Evolutionary conservation across 345 rosid species (phyloP).

Genomic region (Pugionium cornutum): DNA sequence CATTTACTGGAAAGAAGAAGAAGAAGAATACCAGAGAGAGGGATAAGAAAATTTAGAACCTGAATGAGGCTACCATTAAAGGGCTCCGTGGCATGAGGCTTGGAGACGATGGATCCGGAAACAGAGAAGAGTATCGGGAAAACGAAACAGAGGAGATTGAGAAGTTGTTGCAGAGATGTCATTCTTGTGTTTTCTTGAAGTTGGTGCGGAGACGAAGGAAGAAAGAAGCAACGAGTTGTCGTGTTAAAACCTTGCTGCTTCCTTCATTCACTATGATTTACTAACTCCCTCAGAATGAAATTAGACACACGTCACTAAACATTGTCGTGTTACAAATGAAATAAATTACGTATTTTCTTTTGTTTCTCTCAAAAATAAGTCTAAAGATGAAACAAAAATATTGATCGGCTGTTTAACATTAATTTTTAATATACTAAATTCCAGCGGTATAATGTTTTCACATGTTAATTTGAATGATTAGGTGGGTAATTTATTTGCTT

Average conservation of each 20-base stretch:
- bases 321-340: too few relatives aligned
- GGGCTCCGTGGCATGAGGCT: conserved; percentile 46
- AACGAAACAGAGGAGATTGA: conserved; percentile 7
- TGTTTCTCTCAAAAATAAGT: too few relatives aligned
- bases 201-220: neutral
- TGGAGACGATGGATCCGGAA: conserved; percentile 28
- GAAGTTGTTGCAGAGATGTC: conserved; percentile 4
- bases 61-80: conserved; percentile 46
- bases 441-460: too few relatives aligned
- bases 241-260: neutral
- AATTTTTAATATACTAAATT: too few relatives aligned
- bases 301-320: too few relatives aligned
- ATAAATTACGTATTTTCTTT: too few relatives aligned
- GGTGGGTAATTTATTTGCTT: too few relatives aligned
- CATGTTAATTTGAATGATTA: too few relatives aligned
- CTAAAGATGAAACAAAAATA: too few relatives aligned
- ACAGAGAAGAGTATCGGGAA: neutral
- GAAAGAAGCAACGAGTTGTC: neutral
- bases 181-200: conserved; percentile 7
- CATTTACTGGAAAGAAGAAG: neutral
- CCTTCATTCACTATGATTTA: too few relatives aligned
- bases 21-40: neutral
- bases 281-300: too few relatives aligned
- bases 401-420: too few relatives aligned
- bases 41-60: conserved; percentile 26